Conservation (phyloP, 2,329 filamentous ascomycete species). For the Venturia carpophila region DNA sequence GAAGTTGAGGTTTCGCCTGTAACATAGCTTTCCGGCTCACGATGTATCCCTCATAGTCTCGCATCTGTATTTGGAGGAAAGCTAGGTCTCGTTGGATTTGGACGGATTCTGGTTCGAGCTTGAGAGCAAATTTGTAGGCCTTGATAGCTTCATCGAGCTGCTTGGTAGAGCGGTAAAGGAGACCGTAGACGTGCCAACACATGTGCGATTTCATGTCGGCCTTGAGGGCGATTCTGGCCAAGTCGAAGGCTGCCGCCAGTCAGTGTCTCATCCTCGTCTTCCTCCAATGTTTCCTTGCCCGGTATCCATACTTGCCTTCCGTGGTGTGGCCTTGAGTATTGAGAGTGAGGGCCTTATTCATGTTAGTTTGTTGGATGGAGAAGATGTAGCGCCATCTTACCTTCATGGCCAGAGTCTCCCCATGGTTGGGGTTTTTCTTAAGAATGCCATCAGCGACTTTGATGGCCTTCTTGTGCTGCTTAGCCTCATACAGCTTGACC, state of each 20-base stretch:
- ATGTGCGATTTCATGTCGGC: slow-evolving; percentile 99
- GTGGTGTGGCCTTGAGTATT: slow-evolving; percentile 87
- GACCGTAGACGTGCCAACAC: slow-evolving; percentile 97
- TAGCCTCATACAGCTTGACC: slow-evolving; percentile 93
- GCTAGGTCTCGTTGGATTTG: slow-evolving; percentile 94
- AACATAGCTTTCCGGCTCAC: slow-evolving; percentile 85
- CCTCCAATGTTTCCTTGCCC: background rate
- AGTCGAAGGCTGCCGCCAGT: slow-evolving; percentile 57
- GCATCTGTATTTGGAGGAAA: slow-evolving; percentile 89
- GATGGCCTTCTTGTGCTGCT: slow-evolving; percentile 95
- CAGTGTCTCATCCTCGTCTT: background rate
- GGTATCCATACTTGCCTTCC: slow-evolving; percentile 41
- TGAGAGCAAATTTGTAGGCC: slow-evolving; percentile 93
- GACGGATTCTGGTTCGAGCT: slow-evolving; percentile 83
- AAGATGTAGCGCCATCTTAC: background rate
- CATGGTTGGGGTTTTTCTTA: slow-evolving; percentile 89
- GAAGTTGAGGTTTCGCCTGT: slow-evolving; percentile 67
- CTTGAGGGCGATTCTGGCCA: slow-evolving; percentile 85
- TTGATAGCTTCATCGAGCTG: slow-evolving; percentile 99
- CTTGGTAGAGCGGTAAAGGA: slow-evolving; percentile 87
- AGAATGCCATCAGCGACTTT: slow-evolving; percentile 96
- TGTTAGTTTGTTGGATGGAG: slow-evolving; percentile 3
- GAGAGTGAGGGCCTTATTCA: slow-evolving; percentile 64
- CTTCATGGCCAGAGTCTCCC: slow-evolving; percentile 98
- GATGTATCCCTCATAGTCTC: slow-evolving; percentile 89